Conservation (phyloP, 768 basidiomycete species). For the Sporobolomyces phaffii region DNA sequence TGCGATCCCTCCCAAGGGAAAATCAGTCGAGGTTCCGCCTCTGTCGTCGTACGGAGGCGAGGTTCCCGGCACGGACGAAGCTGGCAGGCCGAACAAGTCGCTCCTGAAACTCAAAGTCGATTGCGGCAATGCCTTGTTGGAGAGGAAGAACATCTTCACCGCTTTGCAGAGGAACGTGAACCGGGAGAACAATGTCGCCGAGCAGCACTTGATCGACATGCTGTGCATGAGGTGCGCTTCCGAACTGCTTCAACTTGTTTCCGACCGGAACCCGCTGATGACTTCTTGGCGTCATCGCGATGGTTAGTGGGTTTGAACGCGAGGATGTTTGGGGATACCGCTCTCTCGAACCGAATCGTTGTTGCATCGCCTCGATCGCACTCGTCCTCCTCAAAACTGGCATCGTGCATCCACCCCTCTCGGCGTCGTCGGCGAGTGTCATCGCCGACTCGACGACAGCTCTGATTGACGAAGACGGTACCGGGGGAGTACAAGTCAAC, state of each 20-base stretch:
- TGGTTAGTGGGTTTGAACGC: slow-evolving; percentile 94
- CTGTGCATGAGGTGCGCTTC: slow-evolving; percentile 86
- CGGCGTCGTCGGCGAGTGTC: not conserved
- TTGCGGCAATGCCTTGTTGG: slow-evolving; percentile 81
- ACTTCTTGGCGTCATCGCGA: too few species aligned
- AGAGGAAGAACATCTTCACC: slow-evolving; percentile 88
- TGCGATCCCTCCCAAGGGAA: slow-evolving; percentile 69
- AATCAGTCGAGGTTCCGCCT: slow-evolving; percentile 5
- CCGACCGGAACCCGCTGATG: not conserved
- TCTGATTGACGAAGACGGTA: not conserved
- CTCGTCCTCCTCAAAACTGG: slow-evolving; percentile 96
- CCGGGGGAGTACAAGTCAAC: slow-evolving; percentile 65
- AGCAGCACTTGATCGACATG: slow-evolving; percentile 99
- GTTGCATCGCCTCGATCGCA: slow-evolving; percentile 97
- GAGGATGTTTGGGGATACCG: slow-evolving; percentile 99
- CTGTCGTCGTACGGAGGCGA: slow-evolving; percentile 25
- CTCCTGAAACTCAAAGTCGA: slow-evolving; percentile 74
- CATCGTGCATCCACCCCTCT: slow-evolving; percentile 63
- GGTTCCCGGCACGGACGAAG: slow-evolving; percentile 57
- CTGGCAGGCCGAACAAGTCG: slow-evolving; percentile 70
- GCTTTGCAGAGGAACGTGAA: slow-evolving; percentile 97
- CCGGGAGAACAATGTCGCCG: slow-evolving; percentile 97
- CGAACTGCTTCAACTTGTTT: not conserved
- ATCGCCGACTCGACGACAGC: not conserved
- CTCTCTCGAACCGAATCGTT: slow-evolving; percentile 87